These are phyloP conservation scores for Mycena olivaceomarginata DNA, from an alignment of 768 basidiomycete genomes.

Conservation along the genomic window DNA sequence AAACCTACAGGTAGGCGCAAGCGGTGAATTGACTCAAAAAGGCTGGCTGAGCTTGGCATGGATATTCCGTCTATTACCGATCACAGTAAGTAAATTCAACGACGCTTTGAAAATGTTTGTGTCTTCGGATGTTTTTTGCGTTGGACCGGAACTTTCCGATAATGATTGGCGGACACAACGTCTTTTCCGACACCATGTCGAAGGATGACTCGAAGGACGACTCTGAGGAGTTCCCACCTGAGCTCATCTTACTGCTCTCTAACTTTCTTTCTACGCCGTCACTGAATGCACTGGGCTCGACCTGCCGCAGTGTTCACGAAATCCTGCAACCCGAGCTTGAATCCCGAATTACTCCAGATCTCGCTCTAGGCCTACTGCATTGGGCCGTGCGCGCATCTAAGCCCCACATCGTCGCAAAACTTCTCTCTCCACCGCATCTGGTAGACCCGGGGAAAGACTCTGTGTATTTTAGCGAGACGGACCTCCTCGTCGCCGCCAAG, in stretches of 20 bases:
- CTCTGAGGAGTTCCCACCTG: conserved; percentile 27
- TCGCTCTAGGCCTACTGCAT: background rate
- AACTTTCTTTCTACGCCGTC: background rate
- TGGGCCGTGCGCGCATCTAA: conserved; percentile 13
- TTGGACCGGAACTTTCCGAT: no score
- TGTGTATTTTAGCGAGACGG: background rate
- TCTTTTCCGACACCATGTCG: background rate
- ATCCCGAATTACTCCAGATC: conserved; percentile 17
- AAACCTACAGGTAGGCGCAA: no score
- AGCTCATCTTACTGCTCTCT: conserved; percentile 10
- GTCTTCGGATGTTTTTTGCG: no score
- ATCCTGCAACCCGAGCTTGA: conserved; percentile 33
- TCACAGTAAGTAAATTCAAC: no score
- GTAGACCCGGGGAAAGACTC: background rate
- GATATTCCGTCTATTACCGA: no score
- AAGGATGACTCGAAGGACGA: background rate
- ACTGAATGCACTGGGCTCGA: background rate
- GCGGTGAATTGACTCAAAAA: no score
- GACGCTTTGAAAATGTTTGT: no score
- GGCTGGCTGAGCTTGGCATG: no score
- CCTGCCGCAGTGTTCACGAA: conserved; percentile 16
- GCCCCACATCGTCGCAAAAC: conserved; percentile 24
- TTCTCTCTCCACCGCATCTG: conserved; percentile 18
- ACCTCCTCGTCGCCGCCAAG: conserved; percentile 3
- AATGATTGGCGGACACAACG: no score